These are phyloP conservation scores for Leccinum variicolor DNA, from an alignment of 768 basidiomycete species.

Conservation along the genomic window DNA sequence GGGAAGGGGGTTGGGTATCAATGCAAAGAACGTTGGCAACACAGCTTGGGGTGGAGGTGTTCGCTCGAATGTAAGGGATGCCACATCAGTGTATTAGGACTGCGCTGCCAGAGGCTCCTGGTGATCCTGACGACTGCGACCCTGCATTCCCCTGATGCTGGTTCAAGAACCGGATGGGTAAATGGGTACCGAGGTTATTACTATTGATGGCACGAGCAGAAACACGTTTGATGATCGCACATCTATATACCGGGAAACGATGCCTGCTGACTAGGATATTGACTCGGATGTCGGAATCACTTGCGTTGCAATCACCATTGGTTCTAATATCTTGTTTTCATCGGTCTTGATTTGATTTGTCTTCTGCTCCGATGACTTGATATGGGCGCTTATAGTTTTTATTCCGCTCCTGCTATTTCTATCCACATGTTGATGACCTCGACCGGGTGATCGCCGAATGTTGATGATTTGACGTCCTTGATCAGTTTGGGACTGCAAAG, in stretches of 20 bases:
- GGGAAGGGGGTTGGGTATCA: conserved; percentile 61
- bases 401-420: not conserved
- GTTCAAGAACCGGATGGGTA: conserved; percentile 11
- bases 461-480: too few species aligned
- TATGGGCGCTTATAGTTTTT: conserved; percentile 3
- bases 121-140: conserved; percentile 32
- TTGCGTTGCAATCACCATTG: not conserved
- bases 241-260: conserved; percentile 10
- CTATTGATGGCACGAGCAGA: not conserved
- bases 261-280: conserved; percentile 11
- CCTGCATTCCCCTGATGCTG: conserved; percentile 22
- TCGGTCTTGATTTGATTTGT: conserved; percentile 7
- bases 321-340: not conserved
- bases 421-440: not conserved
- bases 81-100: not conserved
- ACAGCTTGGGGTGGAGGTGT: conserved; percentile 97
- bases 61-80: conserved; percentile 53
- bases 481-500: too few species aligned
- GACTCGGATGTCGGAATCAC: conserved; percentile 4
- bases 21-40: conserved; percentile 68
- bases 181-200: conserved; percentile 22
- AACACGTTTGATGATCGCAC: conserved; percentile 5
- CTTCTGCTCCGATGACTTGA: conserved; percentile 12
- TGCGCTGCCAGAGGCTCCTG: conserved; percentile 34
- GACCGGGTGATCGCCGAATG: too few species aligned